phyloP scores from a whole-genome alignment of 1,284 basidiomycete species.

The Moniliella sp. region DNA sequence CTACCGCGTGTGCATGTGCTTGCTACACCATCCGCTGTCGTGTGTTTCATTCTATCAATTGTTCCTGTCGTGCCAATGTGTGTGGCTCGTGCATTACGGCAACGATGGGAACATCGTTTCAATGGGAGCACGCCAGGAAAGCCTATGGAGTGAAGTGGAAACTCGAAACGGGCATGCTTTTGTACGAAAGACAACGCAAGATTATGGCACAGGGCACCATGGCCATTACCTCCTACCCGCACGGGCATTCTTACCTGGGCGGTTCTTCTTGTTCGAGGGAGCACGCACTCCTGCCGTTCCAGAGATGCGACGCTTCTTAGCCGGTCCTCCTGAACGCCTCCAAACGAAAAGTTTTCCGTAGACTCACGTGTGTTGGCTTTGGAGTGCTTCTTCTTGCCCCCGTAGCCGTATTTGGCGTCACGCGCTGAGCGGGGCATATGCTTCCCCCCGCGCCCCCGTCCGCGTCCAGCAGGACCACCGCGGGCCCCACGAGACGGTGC shows the following conservation, averaged over 20 bases:
- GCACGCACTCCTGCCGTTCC: background rate
- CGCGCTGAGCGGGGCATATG: slow-evolving; percentile 21
- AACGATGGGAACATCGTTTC: no score
- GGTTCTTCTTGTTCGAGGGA: background rate
- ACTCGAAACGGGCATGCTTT: no score
- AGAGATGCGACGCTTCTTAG: background rate
- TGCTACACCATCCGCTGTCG: no score
- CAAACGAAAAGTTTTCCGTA: slow-evolving; percentile 5
- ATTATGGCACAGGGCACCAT: no score
- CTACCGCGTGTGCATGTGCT: no score
- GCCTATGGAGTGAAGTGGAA: no score
- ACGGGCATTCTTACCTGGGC: background rate
- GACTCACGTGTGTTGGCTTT: slow-evolving; percentile 27
- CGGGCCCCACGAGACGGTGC: slow-evolving; percentile 1
- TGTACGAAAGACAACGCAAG: no score
- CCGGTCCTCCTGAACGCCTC: background rate
- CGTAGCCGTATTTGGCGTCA: slow-evolving; percentile 26
- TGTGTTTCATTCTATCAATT: no score
- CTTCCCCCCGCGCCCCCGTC: slow-evolving; percentile 1
- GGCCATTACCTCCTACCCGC: no score
- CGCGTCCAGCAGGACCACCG: background rate
- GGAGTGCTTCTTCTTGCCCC: slow-evolving; percentile 22
- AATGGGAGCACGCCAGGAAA: no score
- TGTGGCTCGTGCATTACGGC: no score
- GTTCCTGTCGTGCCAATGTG: no score